Base-by-base conservation (phyloP, 805 yeast genomes). In the Hanseniaspora occidentalis region DNA sequence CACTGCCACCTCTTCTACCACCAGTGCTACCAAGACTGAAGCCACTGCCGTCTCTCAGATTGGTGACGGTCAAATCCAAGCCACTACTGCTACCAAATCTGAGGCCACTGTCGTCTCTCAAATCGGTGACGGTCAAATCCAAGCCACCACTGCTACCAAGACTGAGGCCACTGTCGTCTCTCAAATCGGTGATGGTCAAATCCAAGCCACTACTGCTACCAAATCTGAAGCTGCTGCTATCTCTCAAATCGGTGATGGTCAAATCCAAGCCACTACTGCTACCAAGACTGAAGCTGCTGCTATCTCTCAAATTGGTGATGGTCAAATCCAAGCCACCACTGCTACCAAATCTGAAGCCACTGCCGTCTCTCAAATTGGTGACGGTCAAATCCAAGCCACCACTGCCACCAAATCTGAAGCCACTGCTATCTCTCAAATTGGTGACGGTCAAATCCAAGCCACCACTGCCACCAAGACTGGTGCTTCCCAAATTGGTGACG, bases 41-140 rank as follows among this genome's bases (percentile, higher is more conserved):
- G 56, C 59, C 24, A 51, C 58, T n/a, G 55, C 64, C n/a, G 59
- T 60, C 22, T 38, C 40, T 14, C 57, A 53, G 44, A 59, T 57
- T 43, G 50, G 53, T 24, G 67, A 62, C 40, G 65, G 64, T 31
- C 61, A 57, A 43, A 49, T 53, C 16, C 62, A 57, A 46, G 52
- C 49, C 23, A 46, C 70, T 34, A 56, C 71, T 33, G 50, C 61
- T 25, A 46, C 66, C 31, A 66, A 64, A 39, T 39, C 50, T 23
- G 48, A 56, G 18, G 58, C 64, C 39, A 53, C 57, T 24, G 62
- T 68, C 38, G 54, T 60, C 21, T 55, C 69, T 34, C 69, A 64
- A 51, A 67, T 67, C 44, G 56, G 60, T 41, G 75, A 69, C 45
- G 73, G 73, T 42, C 71, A 67, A 51, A 57, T 65, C 37, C 72